Evolutionary conservation across 106 monocot genomes (phyloP).

Genomic region (Chionographis japonica): DNA sequence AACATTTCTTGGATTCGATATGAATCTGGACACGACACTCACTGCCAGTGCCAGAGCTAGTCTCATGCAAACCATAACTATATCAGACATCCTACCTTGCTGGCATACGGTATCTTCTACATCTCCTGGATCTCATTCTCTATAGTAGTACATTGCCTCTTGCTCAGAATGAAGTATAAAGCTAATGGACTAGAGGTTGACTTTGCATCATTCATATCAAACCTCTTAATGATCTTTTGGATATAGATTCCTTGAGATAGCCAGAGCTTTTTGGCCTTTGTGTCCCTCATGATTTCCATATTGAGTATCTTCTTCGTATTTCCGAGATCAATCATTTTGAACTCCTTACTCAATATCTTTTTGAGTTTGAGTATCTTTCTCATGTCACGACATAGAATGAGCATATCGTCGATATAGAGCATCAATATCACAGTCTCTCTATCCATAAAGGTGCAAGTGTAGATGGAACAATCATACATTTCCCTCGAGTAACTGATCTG

Average conservation of each 20-base stretch:
- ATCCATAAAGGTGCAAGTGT: not conserved
- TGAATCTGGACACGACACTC: conserved; percentile 2
- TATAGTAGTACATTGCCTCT: not conserved
- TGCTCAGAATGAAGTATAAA: not conserved
- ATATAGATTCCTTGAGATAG: conserved; percentile 5
- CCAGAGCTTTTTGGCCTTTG: not conserved
- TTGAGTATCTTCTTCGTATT: not conserved
- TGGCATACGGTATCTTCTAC: not conserved
- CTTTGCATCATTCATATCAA: conserved; percentile 1
- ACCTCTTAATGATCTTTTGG: not conserved
- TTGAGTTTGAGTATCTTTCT: not conserved
- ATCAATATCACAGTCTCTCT: not conserved
- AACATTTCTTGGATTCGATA: conserved; percentile 4
- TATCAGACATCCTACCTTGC: conserved; percentile 1
- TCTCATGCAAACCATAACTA: conserved; percentile 5
- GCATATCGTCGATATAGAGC: conserved; percentile 3
- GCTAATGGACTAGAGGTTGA: not conserved
- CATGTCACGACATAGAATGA: not conserved
- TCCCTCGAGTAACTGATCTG: not conserved
- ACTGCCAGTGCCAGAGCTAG: not conserved
- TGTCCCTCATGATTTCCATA: not conserved
- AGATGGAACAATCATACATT: not conserved
- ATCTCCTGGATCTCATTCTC: not conserved
- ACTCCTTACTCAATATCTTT: not conserved
- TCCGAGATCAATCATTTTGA: conserved; percentile 9